These are phyloP conservation scores for cucumber (Cucumis sativus) DNA, from an alignment of 306 rosid species.

Conservation along the genomic window DNA sequence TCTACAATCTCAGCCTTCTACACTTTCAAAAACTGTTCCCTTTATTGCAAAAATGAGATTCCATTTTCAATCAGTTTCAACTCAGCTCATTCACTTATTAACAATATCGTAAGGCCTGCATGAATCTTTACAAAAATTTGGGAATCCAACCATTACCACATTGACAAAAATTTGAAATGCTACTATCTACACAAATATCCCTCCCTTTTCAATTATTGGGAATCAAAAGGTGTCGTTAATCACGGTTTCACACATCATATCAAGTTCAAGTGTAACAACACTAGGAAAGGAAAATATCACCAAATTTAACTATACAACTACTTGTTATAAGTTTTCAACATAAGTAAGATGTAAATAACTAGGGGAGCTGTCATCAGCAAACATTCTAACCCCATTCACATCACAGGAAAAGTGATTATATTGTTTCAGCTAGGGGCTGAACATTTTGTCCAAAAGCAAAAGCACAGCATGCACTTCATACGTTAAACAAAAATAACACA, in stretches of 20 bases:
- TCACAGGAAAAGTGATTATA: not conserved
- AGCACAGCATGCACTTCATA: not conserved
- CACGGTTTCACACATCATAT: not conserved
- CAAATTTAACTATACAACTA: not conserved
- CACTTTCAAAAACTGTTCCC: not conserved
- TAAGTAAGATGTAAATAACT: not conserved
- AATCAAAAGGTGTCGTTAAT: not conserved
- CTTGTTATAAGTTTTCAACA: not conserved
- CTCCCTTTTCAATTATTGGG: not conserved
- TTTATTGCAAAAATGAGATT: not conserved
- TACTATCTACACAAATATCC: not conserved
- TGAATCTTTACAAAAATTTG: not conserved
- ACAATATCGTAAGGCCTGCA: not conserved
- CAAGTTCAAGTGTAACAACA: not conserved
- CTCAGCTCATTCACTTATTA: not conserved
- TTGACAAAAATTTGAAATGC: not conserved
- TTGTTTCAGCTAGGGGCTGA: slow-evolving; percentile 4
- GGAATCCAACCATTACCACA: not conserved
- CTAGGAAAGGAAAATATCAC: not conserved
- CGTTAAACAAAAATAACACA: not conserved
- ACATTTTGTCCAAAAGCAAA: not conserved
- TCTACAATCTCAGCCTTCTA: not conserved
- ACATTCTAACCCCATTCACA: not conserved
- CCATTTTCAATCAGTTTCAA: not conserved
- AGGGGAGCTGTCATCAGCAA: not conserved